A percentile compares a stretch with the other conserved stretches of the same genome.
phyloP scores from a whole-genome alignment of 768 basidiomycete genomes.

The Mycena olivaceomarginata region DNA sequence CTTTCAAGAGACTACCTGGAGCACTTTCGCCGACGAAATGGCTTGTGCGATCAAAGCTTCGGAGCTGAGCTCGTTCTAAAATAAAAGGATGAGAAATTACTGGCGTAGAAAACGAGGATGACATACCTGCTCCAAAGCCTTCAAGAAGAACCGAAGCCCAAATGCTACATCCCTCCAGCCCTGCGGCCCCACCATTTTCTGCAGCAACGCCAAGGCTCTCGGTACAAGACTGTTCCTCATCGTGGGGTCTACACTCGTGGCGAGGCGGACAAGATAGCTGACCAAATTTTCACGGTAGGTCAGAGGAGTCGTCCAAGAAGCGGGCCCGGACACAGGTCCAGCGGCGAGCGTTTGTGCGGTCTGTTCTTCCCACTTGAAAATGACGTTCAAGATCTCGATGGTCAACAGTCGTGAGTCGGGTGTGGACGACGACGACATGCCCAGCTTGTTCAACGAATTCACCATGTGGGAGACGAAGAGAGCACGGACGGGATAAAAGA shows the following conservation, averaged over 20 bases:
- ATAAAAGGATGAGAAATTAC: conserved; percentile 31
- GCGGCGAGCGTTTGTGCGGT: conserved; percentile 58
- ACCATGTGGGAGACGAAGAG: conserved; percentile 96
- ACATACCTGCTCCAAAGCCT: conserved; percentile 87
- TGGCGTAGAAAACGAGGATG: conserved; percentile 8
- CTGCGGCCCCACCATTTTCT: conserved; percentile 85
- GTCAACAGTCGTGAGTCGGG: conserved; percentile 90
- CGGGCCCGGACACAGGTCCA: conserved; percentile 46
- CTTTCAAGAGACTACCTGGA: conserved; percentile 63
- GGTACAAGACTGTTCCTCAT: conserved; percentile 71
- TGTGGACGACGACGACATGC: conserved; percentile 83
- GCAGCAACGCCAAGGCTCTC: conserved; percentile 80
- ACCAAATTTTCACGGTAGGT: conserved; percentile 93
- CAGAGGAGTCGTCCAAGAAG: conserved; percentile 84
- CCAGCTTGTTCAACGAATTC: conserved; percentile 90
- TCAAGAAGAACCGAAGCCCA: conserved; percentile 92
- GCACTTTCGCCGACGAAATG: conserved; percentile 89
- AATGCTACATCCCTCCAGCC: conserved; percentile 96
- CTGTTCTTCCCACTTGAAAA: conserved; percentile 95
- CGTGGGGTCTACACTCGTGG: conserved; percentile 80
- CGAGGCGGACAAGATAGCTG: conserved; percentile 95
- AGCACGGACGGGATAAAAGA: conserved; percentile 95
- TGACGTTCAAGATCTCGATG: conserved; percentile 93
- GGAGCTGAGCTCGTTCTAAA: conserved; percentile 81
- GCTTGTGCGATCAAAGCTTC: conserved; percentile 83